A percentile compares a stretch with the other conserved stretches of the same genome.
phyloP scores from a whole-genome alignment of 805 yeast genomes.

The Saccharomycopsis fibuligera region DNA sequence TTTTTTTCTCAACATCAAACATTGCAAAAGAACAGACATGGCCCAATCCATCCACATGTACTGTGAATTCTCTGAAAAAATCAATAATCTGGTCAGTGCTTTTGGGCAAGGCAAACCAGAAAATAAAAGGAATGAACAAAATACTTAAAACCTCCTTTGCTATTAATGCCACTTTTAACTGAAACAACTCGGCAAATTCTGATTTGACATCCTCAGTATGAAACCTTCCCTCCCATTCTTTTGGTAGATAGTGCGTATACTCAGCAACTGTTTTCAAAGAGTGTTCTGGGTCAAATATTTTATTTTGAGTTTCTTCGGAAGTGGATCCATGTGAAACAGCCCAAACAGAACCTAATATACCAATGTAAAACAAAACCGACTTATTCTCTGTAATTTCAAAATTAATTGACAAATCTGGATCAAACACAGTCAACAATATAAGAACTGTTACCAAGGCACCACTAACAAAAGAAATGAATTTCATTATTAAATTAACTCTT shows the following conservation, averaged over 20 bases:
- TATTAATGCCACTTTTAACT: conserved; percentile 63
- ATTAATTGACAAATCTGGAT: conserved; percentile 85
- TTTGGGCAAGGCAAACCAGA: conserved; percentile 76
- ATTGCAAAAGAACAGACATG: conserved; percentile 92
- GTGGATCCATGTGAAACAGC: conserved; percentile 68
- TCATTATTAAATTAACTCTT: conserved; percentile 45
- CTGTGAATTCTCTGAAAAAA: conserved; percentile 82
- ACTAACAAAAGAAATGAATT: conserved; percentile 64
- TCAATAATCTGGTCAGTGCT: conserved; percentile 75
- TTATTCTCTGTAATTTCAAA: conserved; percentile 80
- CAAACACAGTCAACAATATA: conserved; percentile 69
- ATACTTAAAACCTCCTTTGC: conserved; percentile 76
- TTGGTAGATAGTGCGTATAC: conserved; percentile 87
- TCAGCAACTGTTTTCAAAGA: conserved; percentile 74
- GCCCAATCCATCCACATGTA: conserved; percentile 91
- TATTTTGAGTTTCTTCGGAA: conserved; percentile 21
- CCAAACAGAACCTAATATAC: conserved; percentile 81
- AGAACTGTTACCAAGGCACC: conserved; percentile 89
- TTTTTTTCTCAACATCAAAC: conserved; percentile 70
- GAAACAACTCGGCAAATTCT: conserved; percentile 76
- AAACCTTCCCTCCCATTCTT: conserved; percentile 75
- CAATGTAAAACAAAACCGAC: conserved; percentile 81
- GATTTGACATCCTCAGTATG: conserved; percentile 80
- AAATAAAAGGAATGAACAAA: conserved; percentile 78
- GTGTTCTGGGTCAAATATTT: conserved; percentile 91